Evolutionary conservation across 164 flowering plant species (phyloP).

Genomic region (Magnolia kwangsiensis): DNA sequence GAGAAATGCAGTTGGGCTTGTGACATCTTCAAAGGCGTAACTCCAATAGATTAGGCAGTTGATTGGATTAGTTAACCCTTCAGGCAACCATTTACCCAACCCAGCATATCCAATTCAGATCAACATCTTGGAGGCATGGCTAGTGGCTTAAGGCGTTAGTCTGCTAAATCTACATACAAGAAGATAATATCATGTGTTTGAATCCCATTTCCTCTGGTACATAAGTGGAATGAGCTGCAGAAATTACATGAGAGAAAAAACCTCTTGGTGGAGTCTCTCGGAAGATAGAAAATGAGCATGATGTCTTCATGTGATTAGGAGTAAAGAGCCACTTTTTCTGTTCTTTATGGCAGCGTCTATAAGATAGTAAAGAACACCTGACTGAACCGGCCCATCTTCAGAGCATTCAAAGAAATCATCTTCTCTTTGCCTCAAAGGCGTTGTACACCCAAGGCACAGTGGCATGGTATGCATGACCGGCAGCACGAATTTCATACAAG

Average conservation of each 20-base stretch:
- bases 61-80: constrained; percentile 3
- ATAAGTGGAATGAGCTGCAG: constrained; percentile 3
- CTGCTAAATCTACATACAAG: constrained; percentile 17
- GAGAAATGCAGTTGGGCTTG: no score
- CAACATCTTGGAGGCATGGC: constrained; percentile 12
- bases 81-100: neutral
- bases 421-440: no score
- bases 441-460: no score
- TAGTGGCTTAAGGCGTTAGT: constrained; percentile 14
- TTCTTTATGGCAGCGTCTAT: no score
- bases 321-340: no score
- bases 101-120: neutral
- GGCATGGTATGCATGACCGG: no score
- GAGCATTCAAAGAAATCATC: no score
- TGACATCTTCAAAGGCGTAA: no score
- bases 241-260: neutral
- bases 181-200: constrained; percentile 20
- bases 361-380: no score
- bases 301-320: neutral
- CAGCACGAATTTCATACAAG: no score
- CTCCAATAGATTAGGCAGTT: neutral
- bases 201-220: constrained; percentile 21
- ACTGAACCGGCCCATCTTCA: no score
- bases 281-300: neutral
- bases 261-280: neutral